Base-by-base conservation (phyloP, 495 filamentous ascomycete species). In the Pseudotulostoma volvatum region DNA sequence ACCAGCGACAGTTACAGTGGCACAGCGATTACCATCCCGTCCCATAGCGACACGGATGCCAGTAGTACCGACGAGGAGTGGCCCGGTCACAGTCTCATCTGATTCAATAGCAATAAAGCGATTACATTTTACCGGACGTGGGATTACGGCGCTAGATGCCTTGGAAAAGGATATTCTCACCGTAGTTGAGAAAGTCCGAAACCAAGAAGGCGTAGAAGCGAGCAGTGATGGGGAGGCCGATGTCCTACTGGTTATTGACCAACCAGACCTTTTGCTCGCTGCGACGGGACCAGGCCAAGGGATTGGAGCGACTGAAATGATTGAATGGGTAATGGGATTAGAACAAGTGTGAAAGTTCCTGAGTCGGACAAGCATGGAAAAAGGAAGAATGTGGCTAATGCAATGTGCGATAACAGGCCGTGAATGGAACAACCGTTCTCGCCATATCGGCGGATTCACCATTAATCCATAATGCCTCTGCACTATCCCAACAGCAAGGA, bases 371-470 rank as follows among this genome's bases (percentile, higher is more conserved):
- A 5, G 23, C 5, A 28, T 28, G 23, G 11, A 5, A 11, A 28
- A 11, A 28, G 23, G 23, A 11, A 28, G 11, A 11, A 28, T 28
- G 5, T 28, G 23, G 11, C 23, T 11, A 11, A n/a, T n/a, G n/a
- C n/a, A n/a, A n/a, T n/a, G n/a, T n/a, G n/a, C n/a, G n/a, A n/a
- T 20, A 37, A 17, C 44, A 66, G 63, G 38, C 50, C 42, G 67
- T 67, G n/a, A 52, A 77, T 44, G n/a, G n/a, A n/a, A 60, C 79
- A 14, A 74, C 68, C 3, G 57, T 93, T 14, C 30, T 90, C 30
- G 73, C 78, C 2, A 39, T 81, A n/a, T 65, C 73, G 36, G 76
- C 80, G 21, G 83, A 87, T 47, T 68, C 69, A 3, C 71, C 83
- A 4, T 60, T 93, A 23, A 61, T 92, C 31, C 62, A 71, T 33